Evolutionary conservation across 495 filamentous ascomycete genomes (phyloP).

Genomic region (Tuber melanosporum): DNA sequence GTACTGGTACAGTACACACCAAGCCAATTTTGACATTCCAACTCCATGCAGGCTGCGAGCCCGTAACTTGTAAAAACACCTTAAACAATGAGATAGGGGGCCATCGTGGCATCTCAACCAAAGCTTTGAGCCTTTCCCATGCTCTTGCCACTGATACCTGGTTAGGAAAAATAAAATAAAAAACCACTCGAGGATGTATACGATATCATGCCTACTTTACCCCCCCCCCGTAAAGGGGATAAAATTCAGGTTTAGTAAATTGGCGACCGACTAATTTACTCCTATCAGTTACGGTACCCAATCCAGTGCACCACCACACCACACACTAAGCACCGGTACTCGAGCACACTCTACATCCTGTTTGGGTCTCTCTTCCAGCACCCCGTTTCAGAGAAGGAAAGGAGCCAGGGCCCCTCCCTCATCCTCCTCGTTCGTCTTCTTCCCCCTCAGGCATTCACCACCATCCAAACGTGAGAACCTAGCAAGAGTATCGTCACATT

Average conservation of each 20-base stretch:
- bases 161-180: background rate
- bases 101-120: background rate
- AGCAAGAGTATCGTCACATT: background rate
- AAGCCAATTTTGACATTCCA: background rate
- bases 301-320: background rate
- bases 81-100: background rate
- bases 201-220: too few relatives aligned
- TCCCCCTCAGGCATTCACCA: background rate
- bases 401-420: background rate
- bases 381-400: background rate
- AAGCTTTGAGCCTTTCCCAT: background rate
- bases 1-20: too few relatives aligned
- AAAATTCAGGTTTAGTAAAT: background rate
- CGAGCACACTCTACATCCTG: background rate
- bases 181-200: background rate
- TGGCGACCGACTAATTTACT: background rate
- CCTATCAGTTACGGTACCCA: background rate
- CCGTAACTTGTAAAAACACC: background rate
- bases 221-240: background rate
- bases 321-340: background rate
- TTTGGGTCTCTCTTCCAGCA: background rate
- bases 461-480: background rate
- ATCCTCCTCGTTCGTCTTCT: background rate
- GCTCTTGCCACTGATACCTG: background rate
- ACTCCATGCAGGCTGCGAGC: background rate